Evolutionary conservation across 1,284 basidiomycete genomes (phyloP), one percentile per base, ranked within the genome.

Genomic region (Cryptococcus depauperatus): DNA sequence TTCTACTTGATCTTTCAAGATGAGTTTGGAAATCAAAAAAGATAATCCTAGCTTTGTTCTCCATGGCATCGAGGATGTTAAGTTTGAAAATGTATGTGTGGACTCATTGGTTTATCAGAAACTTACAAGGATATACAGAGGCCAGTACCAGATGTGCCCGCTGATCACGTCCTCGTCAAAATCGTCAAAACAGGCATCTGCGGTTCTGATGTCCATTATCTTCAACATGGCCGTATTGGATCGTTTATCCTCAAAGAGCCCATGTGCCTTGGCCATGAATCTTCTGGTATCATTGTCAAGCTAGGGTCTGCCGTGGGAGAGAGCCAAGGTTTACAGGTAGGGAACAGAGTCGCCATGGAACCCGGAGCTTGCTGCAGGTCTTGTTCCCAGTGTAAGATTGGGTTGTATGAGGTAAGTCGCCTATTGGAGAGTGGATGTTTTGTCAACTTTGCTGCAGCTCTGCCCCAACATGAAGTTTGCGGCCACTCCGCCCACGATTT

Each of bases 141-240:
- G 5, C 82, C 84, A 9, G 77, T 95, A 52, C 88, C 88, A 29
- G 77, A 84, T 51, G 83, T 86, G 55, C 72, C 73, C 27, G 77
- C 76, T 47, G 77, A 85, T 59, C 83, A 95, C 61, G 89, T 92
- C 35, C 79, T 96, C 28, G 80, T 98, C 42, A 78, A 85, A 59
- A 84, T 96, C 35, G 85, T 86, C 69, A 91, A 93, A 72, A 91
- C 89, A n/a, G 87, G 88, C 44, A 88, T 92, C 56, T 93, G 89
- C 69, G 87, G 88, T 33, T 88, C 83, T 44, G 89, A 92, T 76
- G 85, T 84, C 69, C 66, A 70, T 48, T 69, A 67, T 54, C 56
- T 69, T 41, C 48, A 59, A 43, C 64, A 70, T 43, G 68, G 59
- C 21, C 37, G 47, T 30, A 70, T 69, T 42, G 69, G 69, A 5